Conservation (phyloP, 768 basidiomycete species). For the Psilocybe cubensis region DNA sequence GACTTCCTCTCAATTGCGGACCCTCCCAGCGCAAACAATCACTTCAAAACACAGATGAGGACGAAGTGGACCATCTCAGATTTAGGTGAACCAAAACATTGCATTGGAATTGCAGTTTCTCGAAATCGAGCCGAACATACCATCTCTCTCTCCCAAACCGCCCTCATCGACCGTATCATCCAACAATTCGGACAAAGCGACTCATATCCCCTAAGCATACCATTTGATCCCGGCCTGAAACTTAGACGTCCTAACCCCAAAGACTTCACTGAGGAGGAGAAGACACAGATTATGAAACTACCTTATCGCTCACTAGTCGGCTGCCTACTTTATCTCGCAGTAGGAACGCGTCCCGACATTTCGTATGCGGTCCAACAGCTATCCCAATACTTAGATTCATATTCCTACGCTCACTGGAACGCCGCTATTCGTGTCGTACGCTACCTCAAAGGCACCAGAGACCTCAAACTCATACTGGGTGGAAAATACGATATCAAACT, state of each 20-base stretch:
- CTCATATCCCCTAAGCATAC: conserved; percentile 15
- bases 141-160: conserved; percentile 22
- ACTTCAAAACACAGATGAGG: conserved; percentile 9
- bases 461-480: conserved; percentile 17
- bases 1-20: conserved; percentile 26
- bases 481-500: conserved; percentile 20
- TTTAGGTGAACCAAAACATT: conserved; percentile 31
- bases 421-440: conserved; percentile 24
- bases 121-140: conserved; percentile 23
- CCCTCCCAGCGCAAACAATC: background rate
- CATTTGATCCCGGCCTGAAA: conserved; percentile 10
- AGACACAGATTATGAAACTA: conserved; percentile 13
- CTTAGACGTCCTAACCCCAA: conserved; percentile 14
- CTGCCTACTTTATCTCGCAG: conserved; percentile 12
- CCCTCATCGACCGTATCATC: conserved; percentile 33
- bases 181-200: conserved; percentile 27
- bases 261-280: background rate
- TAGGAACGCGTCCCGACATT: background rate
- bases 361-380: conserved; percentile 14
- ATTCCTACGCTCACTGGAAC: conserved; percentile 26
- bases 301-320: conserved; percentile 22
- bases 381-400: conserved; percentile 32
- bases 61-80: conserved; percentile 21
- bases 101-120: conserved; percentile 40
- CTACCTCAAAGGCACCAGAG: conserved; percentile 23